Evolutionary conservation across 2,329 filamentous ascomycete species (phyloP).

Genomic region (Achaetomium macrosporum): DNA sequence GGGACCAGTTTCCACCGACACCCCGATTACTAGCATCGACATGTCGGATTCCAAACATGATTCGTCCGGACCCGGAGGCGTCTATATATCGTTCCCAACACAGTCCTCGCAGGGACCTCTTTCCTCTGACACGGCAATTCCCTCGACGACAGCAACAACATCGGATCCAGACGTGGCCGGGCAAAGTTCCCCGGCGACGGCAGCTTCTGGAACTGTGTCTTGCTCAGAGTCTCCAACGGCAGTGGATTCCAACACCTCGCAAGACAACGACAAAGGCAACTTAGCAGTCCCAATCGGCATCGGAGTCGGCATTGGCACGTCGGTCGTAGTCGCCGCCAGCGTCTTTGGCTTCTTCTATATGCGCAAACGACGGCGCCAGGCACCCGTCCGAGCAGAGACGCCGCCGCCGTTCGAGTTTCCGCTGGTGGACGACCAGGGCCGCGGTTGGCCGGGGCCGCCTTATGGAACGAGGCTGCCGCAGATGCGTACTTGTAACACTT

Average conservation of each 20-base stretch:
- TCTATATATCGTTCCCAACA: neutral
- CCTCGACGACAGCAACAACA: neutral
- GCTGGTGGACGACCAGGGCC: neutral
- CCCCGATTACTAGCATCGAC: neutral
- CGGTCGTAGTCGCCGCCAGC: conserved; percentile 9
- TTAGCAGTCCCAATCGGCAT: conserved; percentile 14
- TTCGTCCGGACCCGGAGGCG: neutral
- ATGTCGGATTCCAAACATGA: neutral
- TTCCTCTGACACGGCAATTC: neutral
- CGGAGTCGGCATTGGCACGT: conserved; percentile 10
- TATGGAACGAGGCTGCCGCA: neutral
- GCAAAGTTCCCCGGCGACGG: neutral
- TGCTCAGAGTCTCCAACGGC: neutral
- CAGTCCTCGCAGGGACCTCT: neutral
- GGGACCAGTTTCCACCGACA: neutral
- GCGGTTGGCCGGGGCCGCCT: neutral
- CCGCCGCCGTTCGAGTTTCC: conserved; percentile 17
- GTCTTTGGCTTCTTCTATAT: conserved; percentile 18
- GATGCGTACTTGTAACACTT: neutral
- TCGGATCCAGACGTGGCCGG: neutral
- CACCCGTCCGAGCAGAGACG: conserved; percentile 15
- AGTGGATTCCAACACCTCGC: neutral
- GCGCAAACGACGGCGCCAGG: conserved; percentile 13
- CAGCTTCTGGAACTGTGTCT: neutral
- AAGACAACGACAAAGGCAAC: conserved; percentile 1